A percentile compares a stretch with the other conserved stretches of the same genome.
Evolutionary conservation across 2,329 filamentous ascomycete genomes (phyloP).

Genomic region (Pseudocercospora vitis): DNA sequence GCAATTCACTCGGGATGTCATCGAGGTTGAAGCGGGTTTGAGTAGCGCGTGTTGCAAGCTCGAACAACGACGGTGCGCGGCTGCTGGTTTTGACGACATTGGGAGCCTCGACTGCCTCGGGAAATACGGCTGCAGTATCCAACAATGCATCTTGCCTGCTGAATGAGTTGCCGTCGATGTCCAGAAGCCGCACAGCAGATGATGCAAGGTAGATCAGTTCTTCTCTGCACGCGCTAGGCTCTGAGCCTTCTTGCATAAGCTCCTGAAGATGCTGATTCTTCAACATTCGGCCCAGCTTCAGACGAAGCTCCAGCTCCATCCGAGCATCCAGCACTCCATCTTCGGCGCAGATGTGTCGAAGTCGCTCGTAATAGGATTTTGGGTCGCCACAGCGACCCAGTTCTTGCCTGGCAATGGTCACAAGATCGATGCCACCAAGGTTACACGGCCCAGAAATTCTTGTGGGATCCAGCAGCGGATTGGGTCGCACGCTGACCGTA

Average conservation of each 20-base stretch:
- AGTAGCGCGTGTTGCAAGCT: conserved; percentile 35
- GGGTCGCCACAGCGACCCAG: conserved; percentile 23
- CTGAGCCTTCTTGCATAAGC: conserved; percentile 14
- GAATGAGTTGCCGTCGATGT: conserved; percentile 34
- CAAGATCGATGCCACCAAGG: neutral
- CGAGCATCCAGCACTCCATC: conserved; percentile 19
- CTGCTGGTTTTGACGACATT: neutral
- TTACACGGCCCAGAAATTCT: conserved; percentile 21
- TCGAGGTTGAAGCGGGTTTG: conserved; percentile 29
- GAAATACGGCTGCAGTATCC: conserved; percentile 9
- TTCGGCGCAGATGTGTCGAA: conserved; percentile 14
- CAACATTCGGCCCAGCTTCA: conserved; percentile 28
- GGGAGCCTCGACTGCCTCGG: conserved; percentile 4
- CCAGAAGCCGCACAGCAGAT: conserved; percentile 31
- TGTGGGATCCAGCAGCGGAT: conserved; percentile 52
- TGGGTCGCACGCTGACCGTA: conserved; percentile 60
- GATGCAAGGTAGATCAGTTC: conserved; percentile 36
- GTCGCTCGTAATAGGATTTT: conserved; percentile 15
- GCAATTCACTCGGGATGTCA: conserved; percentile 29
- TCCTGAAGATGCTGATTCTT: conserved; percentile 22
- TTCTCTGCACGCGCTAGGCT: conserved; percentile 22
- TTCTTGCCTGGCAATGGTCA: conserved; percentile 3
- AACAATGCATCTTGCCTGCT: conserved; percentile 8
- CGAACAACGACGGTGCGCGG: conserved; percentile 38
- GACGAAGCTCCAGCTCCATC: conserved; percentile 24